These are phyloP conservation scores for Sporothrix luriei DNA, from an alignment of 2,329 filamentous ascomycete genomes.

Conservation along the genomic window DNA sequence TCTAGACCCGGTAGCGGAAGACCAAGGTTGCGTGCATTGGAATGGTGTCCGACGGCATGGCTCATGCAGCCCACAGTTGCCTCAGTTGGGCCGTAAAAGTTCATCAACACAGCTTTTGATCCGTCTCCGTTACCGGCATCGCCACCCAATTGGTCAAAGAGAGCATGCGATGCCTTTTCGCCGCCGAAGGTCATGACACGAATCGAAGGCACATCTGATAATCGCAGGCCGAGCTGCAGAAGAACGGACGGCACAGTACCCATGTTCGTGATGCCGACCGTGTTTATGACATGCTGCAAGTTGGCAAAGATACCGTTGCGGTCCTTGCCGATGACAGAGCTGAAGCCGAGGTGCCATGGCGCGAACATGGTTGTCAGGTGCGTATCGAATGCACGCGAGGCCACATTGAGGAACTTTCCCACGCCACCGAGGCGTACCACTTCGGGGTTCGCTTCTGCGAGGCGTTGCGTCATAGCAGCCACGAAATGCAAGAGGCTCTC, in stretches of 20 bases:
- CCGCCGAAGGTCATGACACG: slow-evolving; percentile 68
- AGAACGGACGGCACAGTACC: slow-evolving; percentile 67
- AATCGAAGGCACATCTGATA: slow-evolving; percentile 62
- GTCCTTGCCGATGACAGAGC: slow-evolving; percentile 33
- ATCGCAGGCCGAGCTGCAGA: slow-evolving; percentile 50
- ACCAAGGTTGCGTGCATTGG: slow-evolving; percentile 36
- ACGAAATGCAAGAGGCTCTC: slow-evolving; percentile 48
- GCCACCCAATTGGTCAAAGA: slow-evolving; percentile 59
- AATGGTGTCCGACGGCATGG: slow-evolving; percentile 28
- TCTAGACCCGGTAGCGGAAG: slow-evolving; percentile 34
- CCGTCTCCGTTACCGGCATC: slow-evolving; percentile 46
- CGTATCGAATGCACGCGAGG: slow-evolving; percentile 39
- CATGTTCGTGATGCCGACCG: slow-evolving; percentile 63
- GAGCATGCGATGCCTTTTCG: slow-evolving; percentile 66
- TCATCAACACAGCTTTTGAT: slow-evolving; percentile 31
- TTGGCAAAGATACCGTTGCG: slow-evolving; percentile 42
- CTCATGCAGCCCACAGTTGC: slow-evolving; percentile 29
- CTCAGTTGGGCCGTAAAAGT: slow-evolving; percentile 62
- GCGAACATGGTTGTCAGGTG: slow-evolving; percentile 39
- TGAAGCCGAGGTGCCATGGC: slow-evolving; percentile 36
- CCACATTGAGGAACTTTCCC: slow-evolving; percentile 39
- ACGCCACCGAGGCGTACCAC: slow-evolving; percentile 36
- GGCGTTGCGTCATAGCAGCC: slow-evolving; percentile 34
- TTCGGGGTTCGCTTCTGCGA: slow-evolving; percentile 33
- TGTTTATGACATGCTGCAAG: slow-evolving; percentile 47